Evolutionary conservation across 2,329 filamentous ascomycete genomes (phyloP).

Genomic region (Aspergillus sp.): DNA sequence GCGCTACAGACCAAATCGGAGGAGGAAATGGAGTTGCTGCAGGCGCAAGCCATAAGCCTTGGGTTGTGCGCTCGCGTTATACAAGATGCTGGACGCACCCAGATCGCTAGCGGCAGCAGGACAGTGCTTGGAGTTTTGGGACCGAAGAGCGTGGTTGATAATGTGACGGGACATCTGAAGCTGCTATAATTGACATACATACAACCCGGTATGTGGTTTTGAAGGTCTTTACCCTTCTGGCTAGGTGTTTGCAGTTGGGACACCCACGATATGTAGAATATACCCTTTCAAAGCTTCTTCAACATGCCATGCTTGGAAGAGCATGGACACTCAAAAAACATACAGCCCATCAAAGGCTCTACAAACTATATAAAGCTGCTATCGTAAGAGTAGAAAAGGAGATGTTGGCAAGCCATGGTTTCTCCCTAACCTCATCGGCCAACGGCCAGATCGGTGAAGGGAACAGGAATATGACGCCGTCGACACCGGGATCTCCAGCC

Average conservation of each 20-base stretch:
- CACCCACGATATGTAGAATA: not conserved
- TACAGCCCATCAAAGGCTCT: not conserved
- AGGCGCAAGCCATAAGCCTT: conserved; percentile 76
- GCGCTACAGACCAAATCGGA: conserved; percentile 86
- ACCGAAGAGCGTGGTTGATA: conserved; percentile 81
- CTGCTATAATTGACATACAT: conserved; percentile 60
- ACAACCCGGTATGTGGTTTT: not conserved
- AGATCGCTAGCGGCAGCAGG: conserved; percentile 89
- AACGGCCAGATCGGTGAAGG: conserved; percentile 80
- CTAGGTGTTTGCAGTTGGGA: not conserved
- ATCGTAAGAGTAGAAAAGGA: conserved; percentile 9
- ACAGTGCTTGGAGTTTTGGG: conserved; percentile 85
- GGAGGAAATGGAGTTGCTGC: conserved; percentile 72
- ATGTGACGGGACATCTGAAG: conserved; percentile 82
- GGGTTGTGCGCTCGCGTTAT: conserved; percentile 88
- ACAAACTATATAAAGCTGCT: conserved; percentile 6
- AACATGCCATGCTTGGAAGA: not conserved
- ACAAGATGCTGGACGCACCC: conserved; percentile 91
- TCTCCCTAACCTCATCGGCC: conserved; percentile 84
- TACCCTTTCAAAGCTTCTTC: not conserved
- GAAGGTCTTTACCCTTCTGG: not conserved
- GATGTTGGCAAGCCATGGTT: conserved; percentile 81
- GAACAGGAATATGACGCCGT: conserved; percentile 85
- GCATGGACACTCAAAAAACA: not conserved
- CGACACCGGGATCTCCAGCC: conserved; percentile 54